phyloP scores from a whole-genome alignment of 2,329 filamentous ascomycete genomes.

The Chaetomium strumarium region DNA sequence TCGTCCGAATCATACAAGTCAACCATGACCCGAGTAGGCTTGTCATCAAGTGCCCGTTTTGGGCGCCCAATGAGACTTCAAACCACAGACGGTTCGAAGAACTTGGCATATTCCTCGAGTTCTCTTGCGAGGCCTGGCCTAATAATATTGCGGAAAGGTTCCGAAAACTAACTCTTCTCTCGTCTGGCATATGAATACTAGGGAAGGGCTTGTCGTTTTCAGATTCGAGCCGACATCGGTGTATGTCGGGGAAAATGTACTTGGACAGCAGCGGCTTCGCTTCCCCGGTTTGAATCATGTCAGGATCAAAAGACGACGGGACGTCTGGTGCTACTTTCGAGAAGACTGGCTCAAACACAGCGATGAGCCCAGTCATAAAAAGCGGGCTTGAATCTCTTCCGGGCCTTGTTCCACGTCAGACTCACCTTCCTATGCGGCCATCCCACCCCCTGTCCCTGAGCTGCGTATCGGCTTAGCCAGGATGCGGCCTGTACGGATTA shows the following conservation, averaged over 20 bases:
- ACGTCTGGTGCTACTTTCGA: slow-evolving; percentile 11
- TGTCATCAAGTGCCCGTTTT: slow-evolving; percentile 1
- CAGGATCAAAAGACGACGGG: slow-evolving; percentile 16
- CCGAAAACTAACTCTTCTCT: background rate
- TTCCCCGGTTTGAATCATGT: slow-evolving; percentile 10
- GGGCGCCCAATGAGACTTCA: slow-evolving; percentile 6
- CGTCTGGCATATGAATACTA: slow-evolving; percentile 4
- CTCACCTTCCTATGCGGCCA: background rate
- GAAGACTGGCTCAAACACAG: slow-evolving; percentile 12
- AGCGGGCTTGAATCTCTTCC: slow-evolving; percentile 5
- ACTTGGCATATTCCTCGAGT: slow-evolving; percentile 8
- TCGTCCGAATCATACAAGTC: slow-evolving; percentile 1
- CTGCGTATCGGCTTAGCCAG: slow-evolving; percentile 3
- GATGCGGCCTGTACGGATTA: background rate
- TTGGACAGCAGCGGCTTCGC: slow-evolving; percentile 16
- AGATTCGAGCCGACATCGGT: slow-evolving; percentile 12
- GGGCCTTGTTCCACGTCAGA: slow-evolving; percentile 1
- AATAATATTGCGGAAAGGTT: background rate
- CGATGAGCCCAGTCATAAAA: slow-evolving; percentile 14
- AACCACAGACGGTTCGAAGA: slow-evolving; percentile 8
- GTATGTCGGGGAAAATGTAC: slow-evolving; percentile 13
- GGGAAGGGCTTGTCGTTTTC: slow-evolving; percentile 13
- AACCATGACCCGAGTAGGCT: slow-evolving; percentile 6
- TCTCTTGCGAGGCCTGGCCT: slow-evolving; percentile 8
- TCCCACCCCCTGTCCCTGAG: background rate